Conservation (phyloP, 2,329 filamentous ascomycete genomes). For the Pestalotiopsis sp. region DNA sequence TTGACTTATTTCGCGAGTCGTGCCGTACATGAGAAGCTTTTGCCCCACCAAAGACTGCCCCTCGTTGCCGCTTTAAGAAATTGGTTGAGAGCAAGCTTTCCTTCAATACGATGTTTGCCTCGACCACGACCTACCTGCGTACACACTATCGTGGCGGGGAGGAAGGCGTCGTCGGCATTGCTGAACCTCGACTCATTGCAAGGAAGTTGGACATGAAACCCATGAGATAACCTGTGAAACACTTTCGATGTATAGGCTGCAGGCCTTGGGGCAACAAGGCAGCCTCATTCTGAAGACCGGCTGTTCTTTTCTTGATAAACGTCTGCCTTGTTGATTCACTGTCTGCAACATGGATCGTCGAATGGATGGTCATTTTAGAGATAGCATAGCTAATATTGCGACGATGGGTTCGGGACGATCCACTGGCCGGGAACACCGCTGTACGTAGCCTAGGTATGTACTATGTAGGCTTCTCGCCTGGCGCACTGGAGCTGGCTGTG, state of each 20-base stretch:
- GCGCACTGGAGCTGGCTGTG: neutral
- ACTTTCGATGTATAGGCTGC: neutral
- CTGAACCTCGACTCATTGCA: neutral
- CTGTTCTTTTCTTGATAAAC: neutral
- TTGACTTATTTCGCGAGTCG: neutral
- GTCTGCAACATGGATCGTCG: slow-evolving; percentile 3
- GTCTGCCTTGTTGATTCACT: neutral
- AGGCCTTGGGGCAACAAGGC: neutral
- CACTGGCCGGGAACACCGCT: neutral
- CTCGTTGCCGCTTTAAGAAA: slow-evolving; percentile 63
- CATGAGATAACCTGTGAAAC: neutral
- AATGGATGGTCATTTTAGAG: neutral
- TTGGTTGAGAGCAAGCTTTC: neutral
- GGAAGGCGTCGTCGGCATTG: neutral
- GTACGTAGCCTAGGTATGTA: neutral
- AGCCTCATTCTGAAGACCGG: neutral
- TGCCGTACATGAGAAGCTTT: slow-evolving; percentile 14
- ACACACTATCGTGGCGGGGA: neutral
- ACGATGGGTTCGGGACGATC: neutral
- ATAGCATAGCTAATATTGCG: neutral
- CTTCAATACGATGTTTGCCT: neutral
- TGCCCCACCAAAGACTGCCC: slow-evolving; percentile 64
- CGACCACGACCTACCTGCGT: neutral
- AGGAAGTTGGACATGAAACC: neutral
- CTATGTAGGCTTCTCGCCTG: neutral